Conservation (phyloP, 306 rosid species). For the Lathyrus tuberosus region DNA sequence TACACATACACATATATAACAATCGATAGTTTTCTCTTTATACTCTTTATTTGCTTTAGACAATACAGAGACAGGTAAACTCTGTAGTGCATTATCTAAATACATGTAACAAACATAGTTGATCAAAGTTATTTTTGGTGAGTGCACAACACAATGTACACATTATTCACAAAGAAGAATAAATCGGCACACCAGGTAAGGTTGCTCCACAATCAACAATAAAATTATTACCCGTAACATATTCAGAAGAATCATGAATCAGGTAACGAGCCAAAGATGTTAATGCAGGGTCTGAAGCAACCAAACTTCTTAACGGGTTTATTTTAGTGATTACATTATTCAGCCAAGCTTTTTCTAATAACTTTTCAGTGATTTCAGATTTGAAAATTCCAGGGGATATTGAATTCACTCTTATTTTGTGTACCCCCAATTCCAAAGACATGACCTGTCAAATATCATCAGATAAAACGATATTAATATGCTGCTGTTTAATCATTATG, state of each 20-base stretch:
- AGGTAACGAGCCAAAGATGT: constrained; percentile 80
- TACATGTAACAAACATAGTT: background rate
- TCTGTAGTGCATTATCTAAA: background rate
- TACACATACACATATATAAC: background rate
- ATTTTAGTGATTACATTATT: constrained; percentile 57
- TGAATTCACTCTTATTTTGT: constrained; percentile 76
- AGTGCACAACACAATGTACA: constrained; percentile 11
- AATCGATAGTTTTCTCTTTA: background rate
- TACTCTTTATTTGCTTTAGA: too few relatives aligned
- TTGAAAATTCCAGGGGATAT: constrained; percentile 80
- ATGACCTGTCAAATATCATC: constrained; percentile 55
- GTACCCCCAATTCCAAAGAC: constrained; percentile 74
- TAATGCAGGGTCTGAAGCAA: constrained; percentile 76
- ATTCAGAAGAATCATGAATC: constrained; percentile 70
- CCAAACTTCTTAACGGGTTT: constrained; percentile 56
- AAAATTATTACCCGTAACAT: constrained; percentile 71
- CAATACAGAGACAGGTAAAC: background rate
- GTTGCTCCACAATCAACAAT: constrained; percentile 71
- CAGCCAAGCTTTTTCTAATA: constrained; percentile 74
- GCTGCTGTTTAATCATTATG: constrained; percentile 6
- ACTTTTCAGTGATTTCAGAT: constrained; percentile 75
- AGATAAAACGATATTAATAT: constrained; percentile 19
- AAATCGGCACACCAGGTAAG: constrained; percentile 75
- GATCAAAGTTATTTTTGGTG: background rate
- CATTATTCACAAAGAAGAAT: constrained; percentile 62